These are phyloP conservation scores for Mycoemilia scoparia DNA, from an alignment of 192 early-diverging fungal genomes.

Conservation along the genomic window DNA sequence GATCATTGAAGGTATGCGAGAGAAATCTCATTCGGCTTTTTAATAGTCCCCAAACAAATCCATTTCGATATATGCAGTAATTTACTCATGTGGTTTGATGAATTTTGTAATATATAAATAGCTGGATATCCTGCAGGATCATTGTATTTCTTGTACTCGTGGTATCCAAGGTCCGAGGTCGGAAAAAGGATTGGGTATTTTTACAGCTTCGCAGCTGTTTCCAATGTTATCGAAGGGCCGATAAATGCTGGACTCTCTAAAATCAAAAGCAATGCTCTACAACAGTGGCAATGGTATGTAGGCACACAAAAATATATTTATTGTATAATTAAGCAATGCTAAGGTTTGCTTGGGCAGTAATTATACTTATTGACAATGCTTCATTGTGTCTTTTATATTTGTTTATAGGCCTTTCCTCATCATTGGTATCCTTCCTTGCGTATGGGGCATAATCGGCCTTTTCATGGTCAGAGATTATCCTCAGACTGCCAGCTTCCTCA, in stretches of 20 bases:
- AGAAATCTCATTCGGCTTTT: too few species aligned
- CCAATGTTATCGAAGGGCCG: slow-evolving; percentile 19
- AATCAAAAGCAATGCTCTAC: background rate
- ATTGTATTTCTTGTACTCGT: slow-evolving; percentile 26
- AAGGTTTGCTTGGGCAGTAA: too few species aligned
- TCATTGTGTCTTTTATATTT: too few species aligned
- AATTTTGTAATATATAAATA: too few species aligned
- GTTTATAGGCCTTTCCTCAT: too few species aligned
- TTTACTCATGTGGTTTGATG: too few species aligned
- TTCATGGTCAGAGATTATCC: slow-evolving; percentile 18
- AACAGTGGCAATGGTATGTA: slow-evolving; percentile 15
- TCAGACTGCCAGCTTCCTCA: slow-evolving; percentile 15
- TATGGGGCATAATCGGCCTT: slow-evolving; percentile 16
- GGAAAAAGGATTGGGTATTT: slow-evolving; percentile 22
- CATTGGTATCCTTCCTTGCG: slow-evolving; percentile 7
- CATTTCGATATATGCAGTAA: too few species aligned
- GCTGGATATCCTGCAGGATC: slow-evolving; percentile 22
- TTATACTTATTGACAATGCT: too few species aligned
- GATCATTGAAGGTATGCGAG: too few species aligned
- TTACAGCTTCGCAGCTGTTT: slow-evolving; percentile 17
- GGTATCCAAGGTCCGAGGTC: slow-evolving; percentile 20
- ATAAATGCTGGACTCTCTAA: slow-evolving; percentile 11
- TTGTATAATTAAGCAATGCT: too few species aligned
- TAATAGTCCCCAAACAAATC: too few species aligned
- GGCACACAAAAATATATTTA: too few species aligned